phyloP scores from a whole-genome alignment of 2,329 filamentous ascomycete genomes.

The Pseudogymnoascus sp. region DNA sequence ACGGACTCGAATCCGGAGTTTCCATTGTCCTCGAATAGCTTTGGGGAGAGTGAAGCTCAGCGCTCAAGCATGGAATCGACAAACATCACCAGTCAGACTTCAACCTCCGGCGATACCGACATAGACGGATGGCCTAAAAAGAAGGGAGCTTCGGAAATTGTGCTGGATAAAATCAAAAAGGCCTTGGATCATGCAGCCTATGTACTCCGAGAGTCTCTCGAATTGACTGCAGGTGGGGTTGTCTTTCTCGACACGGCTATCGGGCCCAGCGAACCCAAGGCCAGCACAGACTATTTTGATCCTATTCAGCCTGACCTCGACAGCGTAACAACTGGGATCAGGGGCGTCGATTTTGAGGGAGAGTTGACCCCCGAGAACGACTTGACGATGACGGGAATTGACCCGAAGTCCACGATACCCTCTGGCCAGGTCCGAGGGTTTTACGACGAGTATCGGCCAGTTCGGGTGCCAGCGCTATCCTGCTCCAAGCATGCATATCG shows the following conservation, averaged over 20 bases:
- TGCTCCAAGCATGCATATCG: constrained; percentile 16
- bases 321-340: not conserved
- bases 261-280: constrained; percentile 15
- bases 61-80: not conserved
- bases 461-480: constrained; percentile 22
- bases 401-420: not conserved
- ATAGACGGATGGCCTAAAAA: not conserved
- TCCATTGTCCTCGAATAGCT: not conserved
- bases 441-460: constrained; percentile 15
- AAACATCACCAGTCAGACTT: not conserved
- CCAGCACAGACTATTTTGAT: constrained; percentile 13
- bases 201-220: constrained; percentile 23
- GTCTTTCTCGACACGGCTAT: constrained; percentile 24
- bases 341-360: not conserved
- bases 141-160: constrained; percentile 6
- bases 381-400: constrained; percentile 6
- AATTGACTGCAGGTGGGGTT: constrained; percentile 23
- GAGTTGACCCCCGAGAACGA: not conserved
- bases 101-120: not conserved
- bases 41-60: not conserved
- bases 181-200: constrained; percentile 23
- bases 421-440: constrained; percentile 5
- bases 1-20: not conserved
- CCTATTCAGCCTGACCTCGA: not conserved
- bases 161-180: constrained; percentile 22